Conservation (phyloP, 345 rosid genomes). For the Corchorus olitorius region DNA sequence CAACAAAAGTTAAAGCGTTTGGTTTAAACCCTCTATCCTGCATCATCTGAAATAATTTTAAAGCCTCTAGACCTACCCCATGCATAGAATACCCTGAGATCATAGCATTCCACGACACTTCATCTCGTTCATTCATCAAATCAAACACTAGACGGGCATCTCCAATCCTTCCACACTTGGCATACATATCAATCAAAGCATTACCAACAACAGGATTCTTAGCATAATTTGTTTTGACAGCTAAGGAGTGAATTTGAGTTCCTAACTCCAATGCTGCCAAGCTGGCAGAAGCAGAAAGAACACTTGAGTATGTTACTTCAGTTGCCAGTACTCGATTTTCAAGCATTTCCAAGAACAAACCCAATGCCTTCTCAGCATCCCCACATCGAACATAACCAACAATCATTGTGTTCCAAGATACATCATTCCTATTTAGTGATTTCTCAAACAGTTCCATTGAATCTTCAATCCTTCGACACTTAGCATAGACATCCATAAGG, state of each 20-base stretch:
- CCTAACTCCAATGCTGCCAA: slow-evolving; percentile 77
- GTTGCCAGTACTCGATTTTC: slow-evolving; percentile 52
- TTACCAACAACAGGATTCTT: slow-evolving; percentile 57
- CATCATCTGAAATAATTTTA: slow-evolving; percentile 62
- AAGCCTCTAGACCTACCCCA: slow-evolving; percentile 62
- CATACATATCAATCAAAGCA: slow-evolving; percentile 91
- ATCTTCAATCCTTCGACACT: slow-evolving; percentile 68
- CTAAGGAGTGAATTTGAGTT: slow-evolving; percentile 65
- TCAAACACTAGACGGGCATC: slow-evolving; percentile 63
- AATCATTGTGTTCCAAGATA: slow-evolving; percentile 85
- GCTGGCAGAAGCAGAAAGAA: slow-evolving; percentile 75
- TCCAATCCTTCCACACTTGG: slow-evolving; percentile 79
- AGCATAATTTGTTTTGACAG: slow-evolving; percentile 58
- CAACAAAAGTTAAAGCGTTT: slow-evolving; percentile 64
- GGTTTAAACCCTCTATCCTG: slow-evolving; percentile 55
- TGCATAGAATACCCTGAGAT: slow-evolving; percentile 84
- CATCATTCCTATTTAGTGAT: slow-evolving; percentile 51
- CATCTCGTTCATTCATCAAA: slow-evolving; percentile 44
- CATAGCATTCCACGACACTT: slow-evolving; percentile 80
- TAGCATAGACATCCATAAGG: slow-evolving; percentile 77
- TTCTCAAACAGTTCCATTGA: slow-evolving; percentile 61
- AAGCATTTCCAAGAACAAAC: slow-evolving; percentile 60
- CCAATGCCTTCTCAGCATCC: slow-evolving; percentile 59
- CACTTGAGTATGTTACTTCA: slow-evolving; percentile 81
- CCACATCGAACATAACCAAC: slow-evolving; percentile 67